A percentile compares a stretch with the other conserved stretches of the same genome.
Conservation (phyloP, 768 basidiomycete genomes). For the Leucosporidium scottii region DNA sequence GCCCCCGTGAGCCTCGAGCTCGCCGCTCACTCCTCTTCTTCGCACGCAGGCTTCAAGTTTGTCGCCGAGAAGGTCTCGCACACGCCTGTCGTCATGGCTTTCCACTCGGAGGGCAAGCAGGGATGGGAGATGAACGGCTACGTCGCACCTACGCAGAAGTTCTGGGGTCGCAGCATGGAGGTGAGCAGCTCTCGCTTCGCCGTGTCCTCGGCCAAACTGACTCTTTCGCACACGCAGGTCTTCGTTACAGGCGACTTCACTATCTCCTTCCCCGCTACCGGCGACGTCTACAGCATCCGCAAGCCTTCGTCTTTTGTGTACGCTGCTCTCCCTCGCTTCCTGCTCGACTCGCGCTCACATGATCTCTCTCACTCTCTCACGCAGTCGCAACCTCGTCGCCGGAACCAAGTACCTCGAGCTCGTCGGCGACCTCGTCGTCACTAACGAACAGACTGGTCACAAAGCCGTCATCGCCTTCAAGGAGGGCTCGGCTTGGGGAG, state of each 20-base stretch:
- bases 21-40: not conserved
- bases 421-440: slow-evolving; percentile 32
- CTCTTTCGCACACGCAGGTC: not conserved
- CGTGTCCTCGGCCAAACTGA: slow-evolving; percentile 5
- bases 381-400: slow-evolving; percentile 33
- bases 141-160: slow-evolving; percentile 29
- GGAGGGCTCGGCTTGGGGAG: slow-evolving; percentile 71
- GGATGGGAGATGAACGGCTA: slow-evolving; percentile 31
- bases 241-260: slow-evolving; percentile 23
- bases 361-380: not conserved
- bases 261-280: slow-evolving; percentile 20
- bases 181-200: not conserved
- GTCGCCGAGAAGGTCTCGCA: slow-evolving; percentile 88
- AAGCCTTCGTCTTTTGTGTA: slow-evolving; percentile 29
- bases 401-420: slow-evolving; percentile 37
- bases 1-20: slow-evolving; percentile 38
- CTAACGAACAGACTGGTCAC: slow-evolving; percentile 56
- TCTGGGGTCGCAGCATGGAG: slow-evolving; percentile 34
- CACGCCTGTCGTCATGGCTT: slow-evolving; percentile 54
- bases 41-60: slow-evolving; percentile 33
- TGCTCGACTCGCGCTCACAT: not conserved
- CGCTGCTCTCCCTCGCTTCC: not conserved
- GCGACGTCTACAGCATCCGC: slow-evolving; percentile 25
- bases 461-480: slow-evolving; percentile 84
- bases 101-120: slow-evolving; percentile 15